These are phyloP conservation scores for Prorocentrum cordatum DNA, from an alignment of 169 alveolate species.

Conservation along the genomic window DNA sequence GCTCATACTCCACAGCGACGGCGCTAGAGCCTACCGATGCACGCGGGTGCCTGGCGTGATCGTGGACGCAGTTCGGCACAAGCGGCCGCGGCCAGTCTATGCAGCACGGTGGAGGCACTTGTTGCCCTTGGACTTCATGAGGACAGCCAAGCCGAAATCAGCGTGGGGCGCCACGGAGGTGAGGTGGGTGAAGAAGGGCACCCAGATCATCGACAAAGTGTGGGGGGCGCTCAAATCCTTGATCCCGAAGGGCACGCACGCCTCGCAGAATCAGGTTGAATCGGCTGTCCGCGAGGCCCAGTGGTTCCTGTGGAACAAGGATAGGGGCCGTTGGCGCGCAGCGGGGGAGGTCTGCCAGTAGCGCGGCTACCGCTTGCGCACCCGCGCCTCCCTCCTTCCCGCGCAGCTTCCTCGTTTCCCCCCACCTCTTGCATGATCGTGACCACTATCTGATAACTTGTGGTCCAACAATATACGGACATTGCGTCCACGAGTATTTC, in stretches of 20 bases:
- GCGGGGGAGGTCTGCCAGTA: too few species aligned
- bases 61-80: not conserved
- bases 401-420: too few species aligned
- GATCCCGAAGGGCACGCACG: not conserved
- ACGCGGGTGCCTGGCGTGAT: not conserved
- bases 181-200: not conserved
- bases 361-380: too few species aligned
- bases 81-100: slow-evolving; percentile 6
- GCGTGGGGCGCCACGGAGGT: not conserved
- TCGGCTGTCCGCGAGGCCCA: not conserved
- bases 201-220: not conserved
- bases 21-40: not conserved
- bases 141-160: not conserved
- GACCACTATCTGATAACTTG: too few species aligned
- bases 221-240: not conserved
- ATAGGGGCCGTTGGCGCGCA: too few species aligned
- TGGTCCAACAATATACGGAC: too few species aligned
- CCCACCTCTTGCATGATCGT: too few species aligned
- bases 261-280: not conserved
- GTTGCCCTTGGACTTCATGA: not conserved
- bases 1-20: not conserved
- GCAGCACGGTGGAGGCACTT: not conserved
- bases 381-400: too few species aligned
- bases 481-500: too few species aligned
- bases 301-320: not conserved